These are phyloP conservation scores for Cytospora leucostoma DNA, from an alignment of 2,329 filamentous ascomycete species.

Conservation along the genomic window DNA sequence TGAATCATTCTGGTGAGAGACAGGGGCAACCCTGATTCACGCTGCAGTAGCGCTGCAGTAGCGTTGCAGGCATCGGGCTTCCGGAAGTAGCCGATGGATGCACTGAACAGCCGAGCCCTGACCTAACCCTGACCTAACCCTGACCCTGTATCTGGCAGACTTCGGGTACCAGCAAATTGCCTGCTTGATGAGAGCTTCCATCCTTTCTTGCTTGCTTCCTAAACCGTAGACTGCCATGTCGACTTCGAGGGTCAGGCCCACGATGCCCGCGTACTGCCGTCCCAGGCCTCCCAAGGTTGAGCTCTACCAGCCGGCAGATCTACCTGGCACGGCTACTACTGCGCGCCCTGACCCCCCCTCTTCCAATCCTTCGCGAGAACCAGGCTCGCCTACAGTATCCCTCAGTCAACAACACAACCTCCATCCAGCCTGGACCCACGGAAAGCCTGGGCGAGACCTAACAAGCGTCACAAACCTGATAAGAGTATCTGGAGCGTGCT, in stretches of 20 bases:
- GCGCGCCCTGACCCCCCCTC: not conserved
- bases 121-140: no score
- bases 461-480: not conserved
- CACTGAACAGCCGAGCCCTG: no score
- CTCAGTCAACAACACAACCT: no score
- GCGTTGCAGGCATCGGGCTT: no score
- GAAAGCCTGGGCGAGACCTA: not conserved
- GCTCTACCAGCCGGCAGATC: not conserved
- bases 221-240: no score
- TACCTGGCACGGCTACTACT: not conserved
- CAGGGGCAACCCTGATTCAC: not conserved
- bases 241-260: not conserved
- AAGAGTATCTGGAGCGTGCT: not conserved
- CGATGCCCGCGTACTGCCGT: not conserved
- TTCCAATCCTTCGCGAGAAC: not conserved
- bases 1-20: conserved; percentile 15
- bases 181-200: not conserved
- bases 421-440: not conserved
- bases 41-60: not conserved
- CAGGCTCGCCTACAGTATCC: not conserved
- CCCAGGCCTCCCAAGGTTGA: not conserved
- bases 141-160: no score
- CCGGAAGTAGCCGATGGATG: no score
- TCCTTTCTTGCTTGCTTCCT: not conserved
- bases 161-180: not conserved